Percentiles rank a stretch among this genome's conserved stretches.
Evolutionary conservation across 208 protist species (phyloP).

Genomic region (Acanthamoeba healyi): DNA sequence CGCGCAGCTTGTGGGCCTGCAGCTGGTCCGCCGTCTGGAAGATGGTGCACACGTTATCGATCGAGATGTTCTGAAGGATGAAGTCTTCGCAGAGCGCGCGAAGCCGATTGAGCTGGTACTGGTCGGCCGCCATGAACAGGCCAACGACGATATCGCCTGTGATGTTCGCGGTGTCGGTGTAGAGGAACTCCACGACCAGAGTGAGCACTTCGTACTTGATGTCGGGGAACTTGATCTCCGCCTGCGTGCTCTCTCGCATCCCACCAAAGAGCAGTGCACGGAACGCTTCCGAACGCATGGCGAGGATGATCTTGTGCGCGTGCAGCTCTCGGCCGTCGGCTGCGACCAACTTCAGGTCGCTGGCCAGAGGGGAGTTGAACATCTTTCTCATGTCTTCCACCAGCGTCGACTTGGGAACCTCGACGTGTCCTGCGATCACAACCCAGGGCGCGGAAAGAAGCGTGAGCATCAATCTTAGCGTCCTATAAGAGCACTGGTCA

Average conservation of each 20-base stretch:
- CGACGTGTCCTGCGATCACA: slow-evolving; percentile 50
- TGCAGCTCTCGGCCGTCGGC: slow-evolving; percentile 25
- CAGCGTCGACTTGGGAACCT: slow-evolving; percentile 15
- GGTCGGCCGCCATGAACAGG: slow-evolving; percentile 65
- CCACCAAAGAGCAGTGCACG: slow-evolving; percentile 32
- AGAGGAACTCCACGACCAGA: slow-evolving; percentile 48
- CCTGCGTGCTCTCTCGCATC: slow-evolving; percentile 48
- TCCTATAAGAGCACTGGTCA: too few species aligned
- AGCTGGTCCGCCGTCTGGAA: slow-evolving; percentile 68
- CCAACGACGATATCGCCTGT: slow-evolving; percentile 61
- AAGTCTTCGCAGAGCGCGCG: slow-evolving; percentile 55
- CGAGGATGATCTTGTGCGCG: slow-evolving; percentile 70
- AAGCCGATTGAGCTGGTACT: slow-evolving; percentile 49
- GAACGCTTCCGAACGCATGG: slow-evolving; percentile 56
- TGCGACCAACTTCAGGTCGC: slow-evolving; percentile 53
- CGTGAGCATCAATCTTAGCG: too few species aligned
- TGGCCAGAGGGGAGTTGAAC: slow-evolving; percentile 50
- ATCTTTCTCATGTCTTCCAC: slow-evolving; percentile 58
- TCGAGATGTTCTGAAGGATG: slow-evolving; percentile 61
- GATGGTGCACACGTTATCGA: slow-evolving; percentile 72
- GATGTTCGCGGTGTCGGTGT: slow-evolving; percentile 64
- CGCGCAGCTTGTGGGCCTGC: slow-evolving; percentile 32
- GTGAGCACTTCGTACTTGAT: slow-evolving; percentile 62
- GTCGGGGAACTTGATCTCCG: slow-evolving; percentile 38
- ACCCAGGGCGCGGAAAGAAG: too few species aligned